Base-by-base conservation (phyloP, 768 basidiomycete genomes). In the Russula lepida region DNA sequence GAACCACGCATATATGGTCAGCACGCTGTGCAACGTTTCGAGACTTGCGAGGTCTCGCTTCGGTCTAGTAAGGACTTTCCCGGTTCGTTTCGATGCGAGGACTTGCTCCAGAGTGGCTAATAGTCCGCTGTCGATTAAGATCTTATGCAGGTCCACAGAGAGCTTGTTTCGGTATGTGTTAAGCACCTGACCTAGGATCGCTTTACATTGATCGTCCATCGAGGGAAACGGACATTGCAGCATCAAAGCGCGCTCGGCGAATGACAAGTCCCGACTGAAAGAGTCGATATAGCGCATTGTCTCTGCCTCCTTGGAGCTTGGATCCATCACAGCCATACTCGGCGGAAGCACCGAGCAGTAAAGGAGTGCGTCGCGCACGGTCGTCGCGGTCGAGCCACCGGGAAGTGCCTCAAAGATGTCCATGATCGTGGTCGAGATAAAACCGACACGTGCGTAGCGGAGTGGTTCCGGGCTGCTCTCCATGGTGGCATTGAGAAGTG, bases 1-100 rank as follows among this genome's bases (percentile, higher is more conserved):
- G 64, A 94, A 77, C 95, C 95, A 99, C 52, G 92, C 75, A 72
- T 98, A 98, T 23, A 88, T 66, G 15, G 86, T 84, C 30, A 92
- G 68, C 32, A 82, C 74, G 67, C 86, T 88, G 73, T 99, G 93
- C 62, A 91, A 73, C 6, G 79, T 76, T 72, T 98, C 95, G 49
- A 98, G 72, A 17, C 52, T 54, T 41, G 23, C 30, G 65, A 69
- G 67, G 43, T 66, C 49, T 12, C 47, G n/a, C 32, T 54, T 54
- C 13, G 64, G 56, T 28, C 28, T 56, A 32, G 30, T 46, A 15
- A 39, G 48, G 28, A 52, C 44, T 25, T 60, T 61, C 51, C 58
- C 55, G 44, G 73, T 56, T 65, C 60, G 41, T 17, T 77, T 73
- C 56, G 69, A 68, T 27, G 46, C 54, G 65, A 81, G 77, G 8